These are phyloP conservation scores for Penicillium fimorum DNA, from an alignment of 495 filamentous ascomycete species.

Conservation along the genomic window DNA sequence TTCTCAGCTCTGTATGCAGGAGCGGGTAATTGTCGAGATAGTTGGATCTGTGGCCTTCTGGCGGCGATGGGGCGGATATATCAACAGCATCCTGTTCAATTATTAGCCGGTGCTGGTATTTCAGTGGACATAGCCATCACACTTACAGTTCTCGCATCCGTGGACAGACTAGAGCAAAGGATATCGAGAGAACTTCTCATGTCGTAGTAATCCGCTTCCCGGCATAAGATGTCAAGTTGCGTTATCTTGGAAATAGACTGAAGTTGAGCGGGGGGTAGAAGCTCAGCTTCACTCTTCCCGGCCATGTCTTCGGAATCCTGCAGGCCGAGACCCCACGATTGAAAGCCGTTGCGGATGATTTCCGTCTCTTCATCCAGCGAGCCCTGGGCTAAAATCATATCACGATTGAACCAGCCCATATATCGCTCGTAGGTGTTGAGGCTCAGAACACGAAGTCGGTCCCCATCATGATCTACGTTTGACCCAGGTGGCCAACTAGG, in stretches of 20 bases:
- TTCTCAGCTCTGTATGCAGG: conserved; percentile 50
- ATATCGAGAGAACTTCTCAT: conserved; percentile 41
- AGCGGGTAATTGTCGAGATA: conserved; percentile 62
- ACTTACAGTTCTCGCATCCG: conserved; percentile 32
- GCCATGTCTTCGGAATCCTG: conserved; percentile 36
- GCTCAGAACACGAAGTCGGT: conserved; percentile 76
- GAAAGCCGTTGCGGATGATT: conserved; percentile 32
- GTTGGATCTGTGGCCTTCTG: conserved; percentile 59
- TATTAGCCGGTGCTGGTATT: conserved; percentile 27
- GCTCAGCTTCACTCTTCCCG: conserved; percentile 13
- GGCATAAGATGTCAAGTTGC: conserved; percentile 29
- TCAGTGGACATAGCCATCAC: not conserved
- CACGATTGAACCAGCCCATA: conserved; percentile 74
- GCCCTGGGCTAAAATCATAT: conserved; percentile 36
- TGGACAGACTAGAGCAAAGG: conserved; percentile 31
- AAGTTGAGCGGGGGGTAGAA: conserved; percentile 8
- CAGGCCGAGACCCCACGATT: conserved; percentile 42
- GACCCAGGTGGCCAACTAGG: conserved; percentile 65
- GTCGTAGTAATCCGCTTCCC: conserved; percentile 33
- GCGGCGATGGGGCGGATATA: conserved; percentile 55
- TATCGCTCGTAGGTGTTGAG: conserved; percentile 70
- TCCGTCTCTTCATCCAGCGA: conserved; percentile 30
- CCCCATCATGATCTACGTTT: conserved; percentile 64
- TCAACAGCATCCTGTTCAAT: conserved; percentile 52
- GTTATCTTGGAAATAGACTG: conserved; percentile 22